Conservation (phyloP, 2,329 filamentous ascomycete genomes). For the Aspergillus sp. region DNA sequence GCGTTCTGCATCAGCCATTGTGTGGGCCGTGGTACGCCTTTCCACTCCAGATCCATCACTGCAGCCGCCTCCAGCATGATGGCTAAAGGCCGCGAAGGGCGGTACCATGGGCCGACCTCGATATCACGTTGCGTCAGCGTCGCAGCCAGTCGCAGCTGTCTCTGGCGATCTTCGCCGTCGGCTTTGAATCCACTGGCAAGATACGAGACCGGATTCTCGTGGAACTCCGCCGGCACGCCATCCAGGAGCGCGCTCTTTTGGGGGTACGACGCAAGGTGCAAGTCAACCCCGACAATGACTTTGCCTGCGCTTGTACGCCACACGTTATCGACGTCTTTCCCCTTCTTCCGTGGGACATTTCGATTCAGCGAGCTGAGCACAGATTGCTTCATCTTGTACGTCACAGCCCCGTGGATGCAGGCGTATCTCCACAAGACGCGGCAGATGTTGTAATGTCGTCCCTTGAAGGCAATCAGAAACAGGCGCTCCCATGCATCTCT, state of each 20-base stretch:
- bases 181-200: slow-evolving; percentile 20
- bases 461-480: slow-evolving; percentile 42
- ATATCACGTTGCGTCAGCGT: slow-evolving; percentile 31
- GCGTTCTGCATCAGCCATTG: slow-evolving; percentile 33
- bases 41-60: slow-evolving; percentile 34
- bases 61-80: slow-evolving; percentile 38
- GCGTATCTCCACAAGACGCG: slow-evolving; percentile 50
- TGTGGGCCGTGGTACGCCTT: slow-evolving; percentile 20
- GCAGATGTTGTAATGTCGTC: slow-evolving; percentile 40
- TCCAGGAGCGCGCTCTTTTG: slow-evolving; percentile 13
- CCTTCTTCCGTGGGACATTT: slow-evolving; percentile 17
- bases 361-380: slow-evolving; percentile 32
- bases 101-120: slow-evolving; percentile 19
- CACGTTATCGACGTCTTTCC: slow-evolving; percentile 13
- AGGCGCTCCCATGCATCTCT: slow-evolving; percentile 34
- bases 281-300: slow-evolving; percentile 32
- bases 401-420: slow-evolving; percentile 38
- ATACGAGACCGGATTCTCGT: slow-evolving; percentile 25
- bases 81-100: slow-evolving; percentile 22
- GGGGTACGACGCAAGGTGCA: slow-evolving; percentile 13
- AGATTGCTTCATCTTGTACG: slow-evolving; percentile 31
- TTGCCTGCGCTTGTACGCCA: slow-evolving; percentile 30
- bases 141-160: slow-evolving; percentile 26
- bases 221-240: slow-evolving; percentile 25
- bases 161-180: slow-evolving; percentile 21